Evolutionary conservation across 1,139 yeast species (phyloP).

Genomic region (Candida glucosophila): DNA sequence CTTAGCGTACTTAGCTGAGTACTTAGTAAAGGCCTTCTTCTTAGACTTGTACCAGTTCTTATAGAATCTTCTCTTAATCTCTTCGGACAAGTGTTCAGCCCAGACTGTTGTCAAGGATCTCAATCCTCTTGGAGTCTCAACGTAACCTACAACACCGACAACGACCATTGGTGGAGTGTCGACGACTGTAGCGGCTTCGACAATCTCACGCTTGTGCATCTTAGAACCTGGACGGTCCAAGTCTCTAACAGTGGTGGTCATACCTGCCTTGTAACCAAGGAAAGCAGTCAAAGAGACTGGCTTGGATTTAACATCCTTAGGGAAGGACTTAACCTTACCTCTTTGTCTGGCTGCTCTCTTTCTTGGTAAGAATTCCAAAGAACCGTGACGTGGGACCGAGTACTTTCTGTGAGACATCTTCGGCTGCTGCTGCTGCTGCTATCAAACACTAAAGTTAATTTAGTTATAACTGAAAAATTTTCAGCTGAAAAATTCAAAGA

Average conservation of each 20-base stretch:
- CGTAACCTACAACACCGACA: constrained; percentile 99
- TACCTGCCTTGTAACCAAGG: constrained; percentile 99
- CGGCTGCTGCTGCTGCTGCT: no score
- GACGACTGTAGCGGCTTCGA: constrained; percentile 98
- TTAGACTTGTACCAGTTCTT: constrained; percentile 99
- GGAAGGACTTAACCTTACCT: constrained; percentile 99
- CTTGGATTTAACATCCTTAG: constrained; percentile 96
- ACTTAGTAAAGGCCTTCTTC: constrained; percentile 99
- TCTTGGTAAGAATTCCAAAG: constrained; percentile 99
- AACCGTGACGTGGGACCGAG: constrained; percentile 99
- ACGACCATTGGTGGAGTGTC: constrained; percentile 99
- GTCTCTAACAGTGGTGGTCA: constrained; percentile 99
- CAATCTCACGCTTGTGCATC: constrained; percentile 99
- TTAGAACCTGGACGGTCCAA: constrained; percentile 99
- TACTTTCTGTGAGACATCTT: constrained; percentile 98
- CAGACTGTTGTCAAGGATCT: constrained; percentile 99
- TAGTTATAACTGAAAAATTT: no score
- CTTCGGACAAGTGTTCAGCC: constrained; percentile 99
- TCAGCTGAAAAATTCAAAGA: no score
- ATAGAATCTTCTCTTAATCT: constrained; percentile 99
- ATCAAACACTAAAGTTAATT: no score
- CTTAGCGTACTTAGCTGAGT: constrained; percentile 96
- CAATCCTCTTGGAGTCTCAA: constrained; percentile 99
- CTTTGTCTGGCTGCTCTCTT: constrained; percentile 98
- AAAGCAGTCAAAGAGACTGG: constrained; percentile 99